Conservation (phyloP, 805 yeast species). For the Pichia ethanolica region DNA sequence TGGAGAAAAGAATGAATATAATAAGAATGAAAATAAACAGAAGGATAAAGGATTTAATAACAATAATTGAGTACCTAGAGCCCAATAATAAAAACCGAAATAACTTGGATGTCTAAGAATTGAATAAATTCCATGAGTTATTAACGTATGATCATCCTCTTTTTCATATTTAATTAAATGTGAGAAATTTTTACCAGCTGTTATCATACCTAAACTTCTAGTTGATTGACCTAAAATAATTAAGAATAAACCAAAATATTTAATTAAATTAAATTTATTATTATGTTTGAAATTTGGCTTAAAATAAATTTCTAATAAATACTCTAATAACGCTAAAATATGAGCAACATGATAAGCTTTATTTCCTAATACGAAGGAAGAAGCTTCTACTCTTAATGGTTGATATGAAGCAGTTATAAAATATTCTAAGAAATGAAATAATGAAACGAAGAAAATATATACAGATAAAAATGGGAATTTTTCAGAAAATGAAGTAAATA, state of each 20-base stretch:
- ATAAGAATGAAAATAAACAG: conserved; percentile 43
- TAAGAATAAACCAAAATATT: conserved; percentile 39
- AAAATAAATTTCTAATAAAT: conserved; percentile 33
- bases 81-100: conserved; percentile 91
- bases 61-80: conserved; percentile 72
- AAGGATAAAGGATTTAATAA: conserved; percentile 60
- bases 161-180: conserved; percentile 61
- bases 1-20: conserved; percentile 60
- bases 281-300: conserved; percentile 33
- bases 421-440: conserved; percentile 81
- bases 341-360: conserved; percentile 60
- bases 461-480: conserved; percentile 28
- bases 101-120: conserved; percentile 82
- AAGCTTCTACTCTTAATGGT: conserved; percentile 53
- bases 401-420: conserved; percentile 72
- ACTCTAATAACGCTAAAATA: conserved; percentile 43
- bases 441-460: conserved; percentile 45
- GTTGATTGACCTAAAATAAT: conserved; percentile 55
- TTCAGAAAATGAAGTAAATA: conserved; percentile 16
- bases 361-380: conserved; percentile 58
- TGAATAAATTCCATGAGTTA: conserved; percentile 67
- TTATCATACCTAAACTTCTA: conserved; percentile 76
- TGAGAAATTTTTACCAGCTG: conserved; percentile 81
- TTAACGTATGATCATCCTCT: conserved; percentile 50
- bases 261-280: conserved; percentile 9